A percentile compares a stretch with the other conserved stretches of the same genome.
These are phyloP conservation scores for Inonotus hispidus DNA, from an alignment of 1,284 basidiomycete genomes.

Conservation along the genomic window DNA sequence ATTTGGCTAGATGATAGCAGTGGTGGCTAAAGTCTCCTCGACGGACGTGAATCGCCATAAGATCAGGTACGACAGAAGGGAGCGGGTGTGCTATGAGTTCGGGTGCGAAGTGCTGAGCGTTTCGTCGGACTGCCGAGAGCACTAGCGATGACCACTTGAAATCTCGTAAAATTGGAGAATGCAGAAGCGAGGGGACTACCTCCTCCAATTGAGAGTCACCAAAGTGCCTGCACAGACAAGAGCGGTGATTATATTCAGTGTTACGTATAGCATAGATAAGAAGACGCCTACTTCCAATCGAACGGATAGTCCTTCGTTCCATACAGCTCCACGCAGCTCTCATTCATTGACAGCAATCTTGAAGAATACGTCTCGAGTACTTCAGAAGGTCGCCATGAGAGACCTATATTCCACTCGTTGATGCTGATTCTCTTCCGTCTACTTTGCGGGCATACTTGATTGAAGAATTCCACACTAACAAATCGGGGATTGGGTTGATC, in stretches of 20 bases:
- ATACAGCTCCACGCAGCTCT: slow-evolving; percentile 18
- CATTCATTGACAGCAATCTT: slow-evolving; percentile 2
- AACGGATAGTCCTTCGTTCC: slow-evolving; percentile 8
- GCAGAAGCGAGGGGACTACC: slow-evolving; percentile 32
- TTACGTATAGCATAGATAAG: not conserved
- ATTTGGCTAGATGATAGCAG: slow-evolving; percentile 41
- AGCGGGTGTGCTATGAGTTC: slow-evolving; percentile 11
- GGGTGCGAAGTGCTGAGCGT: slow-evolving; percentile 7
- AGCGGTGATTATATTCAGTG: not conserved
- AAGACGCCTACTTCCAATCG: slow-evolving; percentile 9
- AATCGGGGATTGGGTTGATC: slow-evolving; percentile 14
- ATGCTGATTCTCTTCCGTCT: slow-evolving; percentile 3
- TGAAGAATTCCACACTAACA: slow-evolving; percentile 13
- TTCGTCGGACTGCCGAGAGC: slow-evolving; percentile 18
- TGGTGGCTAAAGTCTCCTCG: slow-evolving; percentile 54
- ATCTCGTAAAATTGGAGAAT: slow-evolving; percentile 32
- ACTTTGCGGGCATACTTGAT: slow-evolving; percentile 17
- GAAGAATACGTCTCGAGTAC: slow-evolving; percentile 17
- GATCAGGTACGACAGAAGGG: slow-evolving; percentile 30
- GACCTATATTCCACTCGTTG: slow-evolving; percentile 6
- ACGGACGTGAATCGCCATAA: slow-evolving; percentile 54
- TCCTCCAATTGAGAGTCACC: slow-evolving; percentile 3
- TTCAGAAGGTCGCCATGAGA: not conserved
- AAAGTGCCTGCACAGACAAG: slow-evolving; percentile 4
- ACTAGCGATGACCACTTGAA: slow-evolving; percentile 39